Evolutionary conservation across 768 basidiomycete species (phyloP).

Genomic region (Suillus discolor): DNA sequence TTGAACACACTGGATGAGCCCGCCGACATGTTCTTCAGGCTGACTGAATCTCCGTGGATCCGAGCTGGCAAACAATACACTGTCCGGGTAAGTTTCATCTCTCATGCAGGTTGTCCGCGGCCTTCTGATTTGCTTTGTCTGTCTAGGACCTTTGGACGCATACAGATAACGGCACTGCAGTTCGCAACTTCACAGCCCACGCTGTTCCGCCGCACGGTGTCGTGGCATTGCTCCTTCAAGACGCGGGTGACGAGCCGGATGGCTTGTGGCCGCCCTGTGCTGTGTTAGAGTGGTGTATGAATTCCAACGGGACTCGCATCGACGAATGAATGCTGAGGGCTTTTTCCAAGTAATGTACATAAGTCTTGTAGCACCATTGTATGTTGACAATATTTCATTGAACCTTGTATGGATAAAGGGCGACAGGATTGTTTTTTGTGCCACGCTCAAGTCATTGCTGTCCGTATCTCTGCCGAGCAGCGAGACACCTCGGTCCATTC

Average conservation of each 20-base stretch:
- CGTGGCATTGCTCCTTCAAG: slow-evolving; percentile 63
- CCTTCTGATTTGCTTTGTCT: slow-evolving; percentile 8
- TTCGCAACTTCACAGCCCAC: slow-evolving; percentile 55
- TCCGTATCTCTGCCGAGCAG: background rate
- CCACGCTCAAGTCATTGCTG: background rate
- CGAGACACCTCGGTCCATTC: background rate
- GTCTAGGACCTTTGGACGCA: slow-evolving; percentile 72
- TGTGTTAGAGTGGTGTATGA: slow-evolving; percentile 57
- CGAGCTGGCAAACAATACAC: slow-evolving; percentile 65
- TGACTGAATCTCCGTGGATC: slow-evolving; percentile 74
- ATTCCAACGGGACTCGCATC: slow-evolving; percentile 53
- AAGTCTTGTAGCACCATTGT: slow-evolving; percentile 3
- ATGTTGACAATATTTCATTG: slow-evolving; percentile 2
- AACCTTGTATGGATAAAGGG: background rate
- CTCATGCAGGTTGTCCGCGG: background rate
- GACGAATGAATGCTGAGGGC: slow-evolving; percentile 19
- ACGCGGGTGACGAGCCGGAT: slow-evolving; percentile 67
- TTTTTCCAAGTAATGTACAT: slow-evolving; percentile 5
- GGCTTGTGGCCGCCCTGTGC: slow-evolving; percentile 61
- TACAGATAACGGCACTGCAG: slow-evolving; percentile 67
- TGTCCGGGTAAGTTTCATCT: slow-evolving; percentile 52
- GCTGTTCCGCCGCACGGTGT: slow-evolving; percentile 70
- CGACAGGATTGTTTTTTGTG: background rate
- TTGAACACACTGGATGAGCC: slow-evolving; percentile 61
- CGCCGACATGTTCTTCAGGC: slow-evolving; percentile 59